These are phyloP conservation scores for Xylaria arbuscula DNA, from an alignment of 2,329 filamentous ascomycete genomes.

Conservation along the genomic window DNA sequence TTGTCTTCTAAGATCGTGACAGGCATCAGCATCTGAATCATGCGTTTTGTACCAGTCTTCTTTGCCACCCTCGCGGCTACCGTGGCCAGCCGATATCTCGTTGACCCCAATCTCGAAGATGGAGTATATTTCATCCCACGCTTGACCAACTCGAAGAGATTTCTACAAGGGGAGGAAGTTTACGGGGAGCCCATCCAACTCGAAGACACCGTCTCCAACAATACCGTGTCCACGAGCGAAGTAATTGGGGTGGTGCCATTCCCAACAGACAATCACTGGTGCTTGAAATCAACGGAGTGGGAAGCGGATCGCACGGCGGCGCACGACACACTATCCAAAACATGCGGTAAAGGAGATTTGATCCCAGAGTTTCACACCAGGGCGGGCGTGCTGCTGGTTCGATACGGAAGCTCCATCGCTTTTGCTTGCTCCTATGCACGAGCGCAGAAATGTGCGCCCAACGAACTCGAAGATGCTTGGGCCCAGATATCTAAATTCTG, in stretches of 20 bases:
- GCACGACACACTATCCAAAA: not conserved
- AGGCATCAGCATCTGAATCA: not conserved
- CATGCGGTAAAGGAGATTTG: not conserved
- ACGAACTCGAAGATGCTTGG: constrained; percentile 15
- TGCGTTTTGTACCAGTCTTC: not conserved
- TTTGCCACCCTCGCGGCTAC: not conserved
- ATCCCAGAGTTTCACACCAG: not conserved
- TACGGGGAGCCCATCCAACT: constrained; percentile 6
- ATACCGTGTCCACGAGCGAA: not conserved
- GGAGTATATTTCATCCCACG: constrained; percentile 6
- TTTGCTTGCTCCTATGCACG: constrained; percentile 2
- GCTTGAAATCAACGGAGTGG: not conserved
- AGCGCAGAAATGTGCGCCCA: constrained; percentile 6
- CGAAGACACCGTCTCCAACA: not conserved
- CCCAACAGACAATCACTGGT: not conserved
- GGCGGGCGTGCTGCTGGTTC: not conserved
- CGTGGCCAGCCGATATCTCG: not conserved
- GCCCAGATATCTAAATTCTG: constrained; percentile 5
- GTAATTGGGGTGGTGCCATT: not conserved
- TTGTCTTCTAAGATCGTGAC: too few species aligned
- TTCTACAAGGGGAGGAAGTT: not conserved
- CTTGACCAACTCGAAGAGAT: not conserved
- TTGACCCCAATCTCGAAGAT: constrained; percentile 1
- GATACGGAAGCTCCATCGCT: constrained; percentile 6
- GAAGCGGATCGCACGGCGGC: not conserved